Evolutionary conservation across 768 basidiomycete species (phyloP).

Genomic region (Calvatia gigantea): DNA sequence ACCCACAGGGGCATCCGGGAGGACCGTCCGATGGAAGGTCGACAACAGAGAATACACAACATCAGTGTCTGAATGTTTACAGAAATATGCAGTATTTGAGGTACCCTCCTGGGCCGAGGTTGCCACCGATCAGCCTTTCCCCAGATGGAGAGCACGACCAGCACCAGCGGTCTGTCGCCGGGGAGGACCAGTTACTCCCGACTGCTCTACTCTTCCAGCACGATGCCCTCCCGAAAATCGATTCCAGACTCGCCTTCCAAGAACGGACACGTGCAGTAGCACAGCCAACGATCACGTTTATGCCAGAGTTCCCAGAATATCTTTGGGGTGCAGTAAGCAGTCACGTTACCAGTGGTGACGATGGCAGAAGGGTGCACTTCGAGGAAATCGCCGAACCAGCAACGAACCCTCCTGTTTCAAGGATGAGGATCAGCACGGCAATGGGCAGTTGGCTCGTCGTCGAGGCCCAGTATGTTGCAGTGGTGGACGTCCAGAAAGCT

Average conservation of each 20-base stretch:
- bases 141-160: neutral
- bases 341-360: neutral
- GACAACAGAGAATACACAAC: too few relatives aligned
- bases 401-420: neutral
- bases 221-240: neutral
- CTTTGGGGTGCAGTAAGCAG: neutral
- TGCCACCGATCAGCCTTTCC: neutral
- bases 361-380: neutral
- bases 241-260: neutral
- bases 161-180: neutral
- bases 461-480: neutral
- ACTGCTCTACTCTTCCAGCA: neutral
- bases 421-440: neutral
- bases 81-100: too few relatives aligned
- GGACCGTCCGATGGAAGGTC: too few relatives aligned
- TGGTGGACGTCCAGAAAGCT: neutral
- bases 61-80: too few relatives aligned
- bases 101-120: too few relatives aligned
- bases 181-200: neutral
- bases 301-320: conserved; percentile 2
- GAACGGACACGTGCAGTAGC: neutral
- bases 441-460: neutral
- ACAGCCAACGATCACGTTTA: conserved; percentile 3
- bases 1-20: too few relatives aligned
- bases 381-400: conserved; percentile 1